Conservation (phyloP, 805 yeast genomes). For the Starmerella gropengiesseri region DNA sequence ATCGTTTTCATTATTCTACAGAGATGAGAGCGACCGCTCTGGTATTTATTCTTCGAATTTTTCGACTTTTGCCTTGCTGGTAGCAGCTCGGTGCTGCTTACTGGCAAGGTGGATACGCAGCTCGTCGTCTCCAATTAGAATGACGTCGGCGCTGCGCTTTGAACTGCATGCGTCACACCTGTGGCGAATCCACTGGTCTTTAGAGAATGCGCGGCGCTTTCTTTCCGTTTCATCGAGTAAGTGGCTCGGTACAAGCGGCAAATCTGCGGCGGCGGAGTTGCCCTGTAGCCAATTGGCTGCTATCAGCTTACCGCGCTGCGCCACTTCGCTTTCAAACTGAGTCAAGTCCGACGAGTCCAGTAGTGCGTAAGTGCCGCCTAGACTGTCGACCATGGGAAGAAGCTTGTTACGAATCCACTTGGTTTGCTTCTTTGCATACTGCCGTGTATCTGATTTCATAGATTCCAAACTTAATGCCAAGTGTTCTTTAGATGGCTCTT, state of each 20-base stretch:
- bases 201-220: constrained; percentile 22
- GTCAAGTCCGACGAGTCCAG: constrained; percentile 66
- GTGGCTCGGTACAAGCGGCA: constrained; percentile 30
- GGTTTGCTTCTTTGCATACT: constrained; percentile 77
- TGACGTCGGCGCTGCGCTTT: constrained; percentile 37
- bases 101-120: constrained; percentile 62
- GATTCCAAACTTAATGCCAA: constrained; percentile 21
- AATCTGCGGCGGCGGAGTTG: background rate
- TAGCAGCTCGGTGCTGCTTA: constrained; percentile 50
- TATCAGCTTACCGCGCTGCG: constrained; percentile 43
- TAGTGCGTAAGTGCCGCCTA: constrained; percentile 48
- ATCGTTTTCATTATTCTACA: background rate
- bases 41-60: too few relatives aligned
- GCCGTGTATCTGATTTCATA: constrained; percentile 77
- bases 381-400: constrained; percentile 45
- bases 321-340: constrained; percentile 51
- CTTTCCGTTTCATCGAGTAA: constrained; percentile 27
- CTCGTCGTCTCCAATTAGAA: constrained; percentile 62
- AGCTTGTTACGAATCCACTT: constrained; percentile 79
- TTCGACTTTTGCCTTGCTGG: too few relatives aligned
- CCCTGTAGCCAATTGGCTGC: constrained; percentile 33
- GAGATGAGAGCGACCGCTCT: too few relatives aligned
- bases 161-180: constrained; percentile 57
- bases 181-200: constrained; percentile 52
- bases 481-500: background rate